Conservation (phyloP, 169 alveolate genomes). For the Plasmodium chabaudi region DNA sequence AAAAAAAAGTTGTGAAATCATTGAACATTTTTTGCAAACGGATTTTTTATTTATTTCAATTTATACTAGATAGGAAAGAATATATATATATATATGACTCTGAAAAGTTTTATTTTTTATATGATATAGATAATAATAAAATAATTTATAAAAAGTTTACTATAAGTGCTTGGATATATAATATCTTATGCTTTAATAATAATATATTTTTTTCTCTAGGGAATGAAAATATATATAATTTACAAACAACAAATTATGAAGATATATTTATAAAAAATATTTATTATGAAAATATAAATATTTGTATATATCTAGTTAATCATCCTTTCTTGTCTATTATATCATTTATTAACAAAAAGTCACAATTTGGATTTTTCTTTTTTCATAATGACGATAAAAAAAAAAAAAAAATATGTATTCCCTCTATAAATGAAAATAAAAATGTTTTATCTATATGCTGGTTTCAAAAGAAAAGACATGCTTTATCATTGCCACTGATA, state of each 20-base stretch:
- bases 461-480: constrained; percentile 19
- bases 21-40: constrained; percentile 38
- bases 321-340: constrained; percentile 44
- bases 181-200: constrained; percentile 24
- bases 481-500: too few relatives aligned
- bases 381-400: neutral
- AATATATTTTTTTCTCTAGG: constrained; percentile 52
- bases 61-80: constrained; percentile 20
- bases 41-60: constrained; percentile 26
- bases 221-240: constrained; percentile 44
- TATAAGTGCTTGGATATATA: constrained; percentile 47
- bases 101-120: constrained; percentile 51
- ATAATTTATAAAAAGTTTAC: constrained; percentile 52
- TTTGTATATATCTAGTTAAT: constrained; percentile 38
- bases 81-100: constrained; percentile 58
- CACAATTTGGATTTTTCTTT: constrained; percentile 51
- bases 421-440: constrained; percentile 45
- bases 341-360: constrained; percentile 57
- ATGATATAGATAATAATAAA: neutral
- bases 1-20: constrained; percentile 8
- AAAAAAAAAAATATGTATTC: constrained; percentile 13
- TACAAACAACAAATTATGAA: constrained; percentile 2
- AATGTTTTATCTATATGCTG: constrained; percentile 51
- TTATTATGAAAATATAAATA: constrained; percentile 33
- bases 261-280: constrained; percentile 8